Percentiles rank a stretch among this genome's conserved stretches.
These are phyloP conservation scores for Coniochaeta hoffmannii DNA, from an alignment of 2,329 filamentous ascomycete genomes.

Conservation along the genomic window DNA sequence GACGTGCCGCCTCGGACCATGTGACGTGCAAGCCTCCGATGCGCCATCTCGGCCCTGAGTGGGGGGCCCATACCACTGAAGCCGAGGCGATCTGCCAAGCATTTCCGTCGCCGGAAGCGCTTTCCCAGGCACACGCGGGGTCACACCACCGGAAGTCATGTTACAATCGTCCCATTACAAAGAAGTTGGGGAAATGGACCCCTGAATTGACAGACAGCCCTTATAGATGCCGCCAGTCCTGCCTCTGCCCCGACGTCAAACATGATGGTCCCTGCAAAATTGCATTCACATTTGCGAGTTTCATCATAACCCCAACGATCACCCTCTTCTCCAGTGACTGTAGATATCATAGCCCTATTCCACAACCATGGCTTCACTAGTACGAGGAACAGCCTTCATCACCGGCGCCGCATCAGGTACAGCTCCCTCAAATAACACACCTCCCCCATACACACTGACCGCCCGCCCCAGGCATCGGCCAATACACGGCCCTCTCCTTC, in stretches of 20 bases:
- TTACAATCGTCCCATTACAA: background rate
- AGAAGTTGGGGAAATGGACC: no score
- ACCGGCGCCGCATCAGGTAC: slow-evolving; percentile 39
- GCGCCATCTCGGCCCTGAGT: background rate
- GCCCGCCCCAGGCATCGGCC: slow-evolving; percentile 35
- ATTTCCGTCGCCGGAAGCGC: background rate
- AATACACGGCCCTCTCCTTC: slow-evolving; percentile 36
- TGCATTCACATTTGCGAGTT: no score
- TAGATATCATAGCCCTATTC: background rate
- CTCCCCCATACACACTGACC: background rate
- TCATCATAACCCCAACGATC: no score
- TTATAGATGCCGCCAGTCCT: no score
- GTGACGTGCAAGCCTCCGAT: background rate
- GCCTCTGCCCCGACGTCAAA: no score
- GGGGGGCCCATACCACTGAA: background rate
- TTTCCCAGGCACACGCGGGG: background rate
- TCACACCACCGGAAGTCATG: background rate
- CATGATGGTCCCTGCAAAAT: no score
- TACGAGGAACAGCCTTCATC: slow-evolving; percentile 39
- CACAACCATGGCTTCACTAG: slow-evolving; percentile 27
- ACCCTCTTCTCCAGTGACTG: no score
- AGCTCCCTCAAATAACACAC: slow-evolving; percentile 11
- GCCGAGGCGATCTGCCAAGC: background rate
- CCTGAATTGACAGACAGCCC: no score
- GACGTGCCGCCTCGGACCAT: background rate